These are phyloP conservation scores for Telopea speciosissima DNA, from an alignment of 177 flowering plant genomes.

Conservation along the genomic window DNA sequence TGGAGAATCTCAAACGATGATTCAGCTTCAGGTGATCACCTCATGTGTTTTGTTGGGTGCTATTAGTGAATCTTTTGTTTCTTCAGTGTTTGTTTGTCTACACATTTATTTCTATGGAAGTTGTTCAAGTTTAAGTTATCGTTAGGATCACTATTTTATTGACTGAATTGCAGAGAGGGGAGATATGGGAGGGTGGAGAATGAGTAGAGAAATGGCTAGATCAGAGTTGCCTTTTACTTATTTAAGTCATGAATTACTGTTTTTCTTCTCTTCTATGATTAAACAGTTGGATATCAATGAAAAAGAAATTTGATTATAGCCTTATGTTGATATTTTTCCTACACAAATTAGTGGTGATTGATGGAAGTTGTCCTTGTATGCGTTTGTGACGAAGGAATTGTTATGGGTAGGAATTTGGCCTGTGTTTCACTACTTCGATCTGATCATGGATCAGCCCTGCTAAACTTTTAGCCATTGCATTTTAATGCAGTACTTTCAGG, in stretches of 20 bases:
- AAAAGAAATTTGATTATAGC: neutral
- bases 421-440: no score
- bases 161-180: neutral
- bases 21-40: constrained; percentile 17
- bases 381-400: no score
- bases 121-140: neutral
- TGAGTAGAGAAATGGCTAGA: neutral
- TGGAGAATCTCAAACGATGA: constrained; percentile 55
- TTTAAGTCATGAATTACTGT: neutral
- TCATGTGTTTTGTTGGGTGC: neutral
- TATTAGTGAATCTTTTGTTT: neutral
- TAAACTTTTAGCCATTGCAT: no score
- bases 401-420: no score
- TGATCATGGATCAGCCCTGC: no score
- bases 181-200: no score
- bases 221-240: neutral
- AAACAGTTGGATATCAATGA: neutral
- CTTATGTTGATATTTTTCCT: neutral
- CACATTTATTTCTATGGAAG: neutral
- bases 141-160: neutral
- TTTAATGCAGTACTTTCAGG: no score
- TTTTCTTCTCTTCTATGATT: neutral
- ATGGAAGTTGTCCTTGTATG: no score
- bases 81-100: neutral
- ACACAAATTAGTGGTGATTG: no score